Evolutionary conservation across 441 rosid species (phyloP), one percentile per base, ranked within the genome.

Genomic region (Aquilaria agallochum): DNA sequence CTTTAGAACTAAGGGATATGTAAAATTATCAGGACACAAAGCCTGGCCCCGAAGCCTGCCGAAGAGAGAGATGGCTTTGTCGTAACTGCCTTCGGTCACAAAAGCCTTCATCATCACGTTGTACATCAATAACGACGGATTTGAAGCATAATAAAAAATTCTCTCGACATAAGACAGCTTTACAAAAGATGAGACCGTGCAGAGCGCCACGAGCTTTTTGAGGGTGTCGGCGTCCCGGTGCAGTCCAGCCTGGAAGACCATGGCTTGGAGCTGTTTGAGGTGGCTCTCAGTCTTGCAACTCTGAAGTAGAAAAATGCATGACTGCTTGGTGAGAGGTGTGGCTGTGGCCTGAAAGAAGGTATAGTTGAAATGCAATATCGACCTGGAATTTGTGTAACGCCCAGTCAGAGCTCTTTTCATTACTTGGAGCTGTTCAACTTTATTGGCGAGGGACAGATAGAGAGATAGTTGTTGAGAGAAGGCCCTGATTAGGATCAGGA

Each of bases 241-340:
- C 10, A 72, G 65, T 11, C 75, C 65, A 1, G 60, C 58, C 53
- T 67, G 65, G 14, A 74, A 69, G 64, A 64, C 66, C 51, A 67
- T 74, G 42, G 72, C 63, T 45, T 78, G 79, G 69, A 78, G 63
- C 63, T 78, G 74, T 68, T 63, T 60, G 34, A 78, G 74, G 63
- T 71, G 56, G 42, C 50, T 49, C 68, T 49, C 36, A 4, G 31
- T 48, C 40, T 56, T 56, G 61, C 68, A 64, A 49, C 14, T 56
- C 40, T 64, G 58, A 48, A 64, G 68, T 50, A 56, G 68, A 64
- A 32, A 64, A 34, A 64, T 64, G 56, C 68, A 64, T 64, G 68
- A 34, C 7, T 49, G 62, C 14, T 56, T 49, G 62, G 55, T 49
- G 27, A 49, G 34, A 9, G 62, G 52, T 34, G 5, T 3, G 46